Conservation (phyloP, 2,329 filamentous ascomycete genomes). For the Uncinocarpus reesii region DNA sequence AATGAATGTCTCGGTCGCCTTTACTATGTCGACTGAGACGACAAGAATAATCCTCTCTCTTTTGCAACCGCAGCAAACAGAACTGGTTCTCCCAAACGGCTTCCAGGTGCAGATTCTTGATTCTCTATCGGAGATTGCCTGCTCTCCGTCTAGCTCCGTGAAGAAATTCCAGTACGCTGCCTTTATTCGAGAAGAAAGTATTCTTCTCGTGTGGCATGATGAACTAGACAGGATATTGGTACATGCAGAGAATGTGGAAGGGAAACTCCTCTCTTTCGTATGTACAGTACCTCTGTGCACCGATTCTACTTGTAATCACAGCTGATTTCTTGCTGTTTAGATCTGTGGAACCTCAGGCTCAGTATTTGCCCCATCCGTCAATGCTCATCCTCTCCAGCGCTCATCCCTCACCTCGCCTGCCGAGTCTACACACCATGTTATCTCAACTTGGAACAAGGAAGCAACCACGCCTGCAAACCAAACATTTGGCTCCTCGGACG, state of each 20-base stretch:
- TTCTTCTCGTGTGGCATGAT: slow-evolving; percentile 39
- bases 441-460: slow-evolving; percentile 22
- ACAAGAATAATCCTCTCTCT: slow-evolving; percentile 38
- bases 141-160: slow-evolving; percentile 31
- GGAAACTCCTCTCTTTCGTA: slow-evolving; percentile 19
- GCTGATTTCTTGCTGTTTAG: slow-evolving; percentile 11
- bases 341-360: slow-evolving; percentile 17
- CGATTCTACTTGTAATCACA: not conserved
- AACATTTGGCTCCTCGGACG: slow-evolving; percentile 10
- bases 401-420: slow-evolving; percentile 17
- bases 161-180: slow-evolving; percentile 39
- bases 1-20: slow-evolving; percentile 39
- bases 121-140: slow-evolving; percentile 33
- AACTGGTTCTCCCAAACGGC: slow-evolving; percentile 35
- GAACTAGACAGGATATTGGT: slow-evolving; percentile 34
- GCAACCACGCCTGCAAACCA: not conserved
- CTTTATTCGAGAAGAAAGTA: slow-evolving; percentile 34
- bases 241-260: slow-evolving; percentile 25
- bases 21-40: slow-evolving; percentile 43
- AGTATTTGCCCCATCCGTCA: slow-evolving; percentile 14
- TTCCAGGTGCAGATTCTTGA: slow-evolving; percentile 40
- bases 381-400: slow-evolving; percentile 10
- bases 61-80: slow-evolving; percentile 34
- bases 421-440: slow-evolving; percentile 17
- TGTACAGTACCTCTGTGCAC: not conserved